phyloP scores from a whole-genome alignment of 345 rosid genomes.

The Salix brachista region DNA sequence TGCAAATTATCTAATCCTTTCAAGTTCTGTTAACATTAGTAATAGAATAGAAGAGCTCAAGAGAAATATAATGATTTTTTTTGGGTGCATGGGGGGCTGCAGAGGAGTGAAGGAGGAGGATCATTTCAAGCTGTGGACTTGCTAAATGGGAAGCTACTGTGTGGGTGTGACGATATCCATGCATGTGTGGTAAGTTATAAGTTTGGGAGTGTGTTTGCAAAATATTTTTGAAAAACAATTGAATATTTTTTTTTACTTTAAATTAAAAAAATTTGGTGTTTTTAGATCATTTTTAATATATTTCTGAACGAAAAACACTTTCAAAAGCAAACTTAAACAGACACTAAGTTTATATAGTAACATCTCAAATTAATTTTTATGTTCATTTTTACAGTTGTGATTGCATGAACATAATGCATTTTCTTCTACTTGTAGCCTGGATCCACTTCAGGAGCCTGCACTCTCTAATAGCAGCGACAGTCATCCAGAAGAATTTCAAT shows the following conservation, averaged over 20 bases:
- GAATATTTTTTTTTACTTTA: no score
- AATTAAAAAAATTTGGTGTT: no score
- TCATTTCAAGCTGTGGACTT: constrained; percentile 54
- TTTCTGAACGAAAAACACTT: no score
- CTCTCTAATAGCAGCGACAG: no score
- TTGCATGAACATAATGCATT: neutral
- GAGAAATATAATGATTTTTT: neutral
- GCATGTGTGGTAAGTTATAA: constrained; percentile 24
- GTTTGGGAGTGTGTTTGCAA: no score
- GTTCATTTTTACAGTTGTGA: neutral
- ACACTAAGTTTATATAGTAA: neutral
- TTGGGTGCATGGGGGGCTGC: neutral
- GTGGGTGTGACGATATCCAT: constrained; percentile 46
- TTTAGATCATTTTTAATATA: no score
- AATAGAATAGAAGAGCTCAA: neutral
- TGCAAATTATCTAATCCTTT: neutral
- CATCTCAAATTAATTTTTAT: neutral
- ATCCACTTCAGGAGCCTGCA: no score
- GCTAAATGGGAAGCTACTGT: constrained; percentile 50
- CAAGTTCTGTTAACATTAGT: neutral
- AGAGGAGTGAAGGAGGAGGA: constrained; percentile 62
- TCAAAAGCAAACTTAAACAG: no score
- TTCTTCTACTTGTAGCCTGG: constrained; percentile 1
- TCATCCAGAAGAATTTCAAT: no score
- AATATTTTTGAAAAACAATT: no score